Base-by-base conservation (phyloP, 2,329 filamentous ascomycete genomes). In the Cercospora nicotianae region DNA sequence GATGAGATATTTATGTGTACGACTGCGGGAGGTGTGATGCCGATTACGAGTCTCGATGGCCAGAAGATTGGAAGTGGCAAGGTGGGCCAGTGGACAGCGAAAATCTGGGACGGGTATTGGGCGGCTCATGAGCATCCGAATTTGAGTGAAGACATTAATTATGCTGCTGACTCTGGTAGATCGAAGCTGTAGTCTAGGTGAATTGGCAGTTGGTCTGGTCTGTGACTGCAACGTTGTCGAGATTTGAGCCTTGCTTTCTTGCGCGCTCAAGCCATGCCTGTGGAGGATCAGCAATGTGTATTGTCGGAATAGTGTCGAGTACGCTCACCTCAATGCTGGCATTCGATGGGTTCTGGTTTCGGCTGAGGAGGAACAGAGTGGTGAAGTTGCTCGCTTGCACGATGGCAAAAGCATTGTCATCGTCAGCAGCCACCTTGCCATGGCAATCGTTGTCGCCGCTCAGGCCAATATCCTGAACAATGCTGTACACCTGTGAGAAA, bases 1-100 rank as follows among this genome's bases (percentile, higher is more conserved):
- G 84, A 86, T 65, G 84, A 86, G 75, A 79, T 85, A 4, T 81
- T 86, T 31, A 85, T 85, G 83, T 84, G 80, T 67, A 86, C 84
- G 0, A 86, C 84, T 13, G 84, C 84, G 0, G 84, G 84, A 1
- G 84, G 84, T 0, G 80, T 86, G 18, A 86, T 86, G 83, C 84
- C 83, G 0, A 84, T 86, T 28, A 84, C 82, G 0, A 67, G 63
- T 0, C 74, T 86, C 2, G 84, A 86, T 71, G 83, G 80, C 0
- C 70, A 78, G 62, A 76, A 78, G 0, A 75, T 86, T 0, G 78
- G 77, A 2, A 77, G 76, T 64, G 83, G 83, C 0, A 78, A 80
- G 70, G 65, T 85, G 28, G 83, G 84, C 0, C 77, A 80, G 1
- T 73, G 85, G 12, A 85, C 84, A 0, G 80, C 76, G 74, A 77